phyloP scores from a whole-genome alignment of 495 filamentous ascomycete species.

The Penicillium lagena region DNA sequence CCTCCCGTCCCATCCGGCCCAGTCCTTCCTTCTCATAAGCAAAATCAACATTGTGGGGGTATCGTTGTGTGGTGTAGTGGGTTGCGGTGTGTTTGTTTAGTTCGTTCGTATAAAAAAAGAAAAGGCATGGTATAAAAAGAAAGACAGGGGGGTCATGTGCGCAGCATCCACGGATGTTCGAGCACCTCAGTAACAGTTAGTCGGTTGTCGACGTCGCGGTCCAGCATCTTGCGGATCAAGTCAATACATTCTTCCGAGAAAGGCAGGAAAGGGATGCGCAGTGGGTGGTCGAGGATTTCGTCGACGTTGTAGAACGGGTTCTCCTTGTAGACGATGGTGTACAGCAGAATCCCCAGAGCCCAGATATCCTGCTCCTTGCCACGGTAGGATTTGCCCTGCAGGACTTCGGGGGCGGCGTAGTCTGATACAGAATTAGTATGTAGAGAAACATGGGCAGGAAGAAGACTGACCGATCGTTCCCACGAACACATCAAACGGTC shows the following conservation, averaged over 20 bases:
- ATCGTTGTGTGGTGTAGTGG: conserved; percentile 19
- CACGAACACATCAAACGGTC: conserved; percentile 98
- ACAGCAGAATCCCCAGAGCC: conserved; percentile 95
- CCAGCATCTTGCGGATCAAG: conserved; percentile 82
- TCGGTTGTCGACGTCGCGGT: conserved; percentile 77
- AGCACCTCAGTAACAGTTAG: conserved; percentile 78
- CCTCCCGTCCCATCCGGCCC: too few species aligned
- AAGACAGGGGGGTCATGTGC: conserved; percentile 8
- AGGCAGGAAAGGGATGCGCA: conserved; percentile 78
- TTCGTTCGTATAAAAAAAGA: conserved; percentile 7
- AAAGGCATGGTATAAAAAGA: neutral
- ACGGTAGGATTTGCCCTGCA: conserved; percentile 87
- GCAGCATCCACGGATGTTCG: conserved; percentile 70
- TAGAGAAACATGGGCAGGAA: neutral
- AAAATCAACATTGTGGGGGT: conserved; percentile 24
- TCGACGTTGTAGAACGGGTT: conserved; percentile 99
- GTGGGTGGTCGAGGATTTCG: conserved; percentile 95
- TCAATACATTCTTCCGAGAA: conserved; percentile 90
- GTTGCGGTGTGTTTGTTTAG: neutral
- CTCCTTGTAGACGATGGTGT: conserved; percentile 98
- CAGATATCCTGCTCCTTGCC: conserved; percentile 98
- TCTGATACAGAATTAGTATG: conserved; percentile 43
- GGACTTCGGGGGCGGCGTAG: conserved; percentile 94
- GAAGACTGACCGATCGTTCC: conserved; percentile 83
- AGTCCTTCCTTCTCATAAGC: neutral